Evolutionary conservation across 306 rosid genomes (phyloP), one percentile per base, ranked within the genome.

Genomic region (Rosa chinensis): DNA sequence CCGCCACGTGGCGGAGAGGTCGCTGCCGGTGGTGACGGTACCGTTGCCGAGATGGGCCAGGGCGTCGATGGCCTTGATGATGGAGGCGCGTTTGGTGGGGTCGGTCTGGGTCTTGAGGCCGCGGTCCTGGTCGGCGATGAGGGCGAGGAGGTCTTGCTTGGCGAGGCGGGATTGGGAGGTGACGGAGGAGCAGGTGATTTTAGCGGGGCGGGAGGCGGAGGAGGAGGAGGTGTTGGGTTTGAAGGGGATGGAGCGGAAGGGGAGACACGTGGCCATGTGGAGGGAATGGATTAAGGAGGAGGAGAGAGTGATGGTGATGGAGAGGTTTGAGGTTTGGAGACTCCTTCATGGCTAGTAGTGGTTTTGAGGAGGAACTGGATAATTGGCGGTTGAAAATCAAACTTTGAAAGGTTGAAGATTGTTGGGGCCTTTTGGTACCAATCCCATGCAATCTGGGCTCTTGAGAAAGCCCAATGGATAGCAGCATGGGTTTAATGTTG

Each of bases 1-100:
- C 78, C 90, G 84, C 99, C 99, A 94, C 21, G 99, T 91, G 55
- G 84, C 95, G 8, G 97, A 89, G 55, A 94, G 92, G 4, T 91
- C 77, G 6, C 44, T 58, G 1, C 86, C 89, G 12, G 98, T 92
- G 68, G 99, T 92, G 77, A 91, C 84, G 0, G 84, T 64, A 21
- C 79, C 88, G 3, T 82, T 59, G 56, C 88, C 91, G 8, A 79
- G 62, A 25, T 69, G 81, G 32, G 89, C 91, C 83, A 92, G 45
- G 4, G 85, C 84, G 9, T 92, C 93, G 58, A 94, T 85, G 17
- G 93, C 93, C 25, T 82, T 66, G 58, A 92, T 84, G 20, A 94
- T 91, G 0, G 88, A 77, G 1, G 89, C 85, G 58, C 85, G 92
- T 58, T 74, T 88, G 1, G 25, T 2, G 1, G 88, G 85, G 77